A percentile compares a stretch with the other conserved stretches of the same genome.
These are phyloP conservation scores for Penicillium expansum DNA, from an alignment of 2,329 filamentous ascomycete genomes.

Conservation along the genomic window DNA sequence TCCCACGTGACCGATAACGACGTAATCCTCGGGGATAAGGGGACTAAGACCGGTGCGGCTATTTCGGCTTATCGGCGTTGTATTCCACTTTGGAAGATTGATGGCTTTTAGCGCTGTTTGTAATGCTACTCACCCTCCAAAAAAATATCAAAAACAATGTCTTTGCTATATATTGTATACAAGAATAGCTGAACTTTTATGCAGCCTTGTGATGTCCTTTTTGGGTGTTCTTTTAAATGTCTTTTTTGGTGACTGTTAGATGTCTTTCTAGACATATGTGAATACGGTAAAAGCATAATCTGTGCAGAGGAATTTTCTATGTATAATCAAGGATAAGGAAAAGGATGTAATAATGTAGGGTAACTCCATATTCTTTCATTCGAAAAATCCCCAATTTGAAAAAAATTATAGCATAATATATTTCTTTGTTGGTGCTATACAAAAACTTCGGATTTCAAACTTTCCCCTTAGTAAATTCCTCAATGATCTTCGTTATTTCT, in stretches of 20 bases:
- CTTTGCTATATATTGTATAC: no score
- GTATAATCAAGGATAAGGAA: no score
- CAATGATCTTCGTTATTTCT: conserved; percentile 10
- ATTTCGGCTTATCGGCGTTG: not conserved
- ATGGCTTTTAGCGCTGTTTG: not conserved
- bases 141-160: not conserved
- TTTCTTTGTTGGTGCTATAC: not conserved
- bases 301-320: no score
- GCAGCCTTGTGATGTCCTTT: no score
- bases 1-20: not conserved
- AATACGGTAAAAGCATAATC: no score
- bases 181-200: not conserved
- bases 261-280: no score
- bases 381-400: no score
- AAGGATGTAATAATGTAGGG: no score
- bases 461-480: not conserved
- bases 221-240: no score
- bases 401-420: not conserved
- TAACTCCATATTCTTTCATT: no score
- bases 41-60: conserved; percentile 4
- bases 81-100: not conserved
- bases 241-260: no score
- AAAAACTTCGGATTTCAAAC: not conserved
- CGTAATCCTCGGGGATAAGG: conserved; percentile 10
- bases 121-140: not conserved